phyloP scores from a whole-genome alignment of 352 stramenopile species.

The Phytopythium helicoides region DNA sequence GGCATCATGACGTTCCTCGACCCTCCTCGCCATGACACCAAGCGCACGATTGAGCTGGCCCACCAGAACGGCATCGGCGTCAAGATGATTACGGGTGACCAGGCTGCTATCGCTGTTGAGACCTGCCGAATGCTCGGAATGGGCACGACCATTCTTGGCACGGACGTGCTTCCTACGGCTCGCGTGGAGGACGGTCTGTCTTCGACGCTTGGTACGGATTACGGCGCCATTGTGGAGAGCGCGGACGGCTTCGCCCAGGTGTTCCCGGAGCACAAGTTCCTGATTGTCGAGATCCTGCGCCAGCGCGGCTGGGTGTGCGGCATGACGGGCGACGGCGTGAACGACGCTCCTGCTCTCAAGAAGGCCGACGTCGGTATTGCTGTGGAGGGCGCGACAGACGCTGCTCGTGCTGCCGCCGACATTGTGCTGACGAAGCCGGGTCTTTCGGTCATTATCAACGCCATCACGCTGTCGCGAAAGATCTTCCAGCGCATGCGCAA shows the following conservation, averaged over 20 bases:
- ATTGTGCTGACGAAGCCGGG: slow-evolving; percentile 94
- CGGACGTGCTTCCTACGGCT: slow-evolving; percentile 60
- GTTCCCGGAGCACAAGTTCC: slow-evolving; percentile 91
- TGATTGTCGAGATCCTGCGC: slow-evolving; percentile 87
- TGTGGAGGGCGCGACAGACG: slow-evolving; percentile 84
- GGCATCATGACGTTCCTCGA: slow-evolving; percentile 96
- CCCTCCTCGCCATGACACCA: slow-evolving; percentile 94
- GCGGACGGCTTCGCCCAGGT: slow-evolving; percentile 95
- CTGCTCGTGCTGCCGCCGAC: slow-evolving; percentile 88
- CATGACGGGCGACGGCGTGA: slow-evolving; percentile 78
- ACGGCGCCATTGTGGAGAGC: slow-evolving; percentile 87
- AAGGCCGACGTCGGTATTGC: slow-evolving; percentile 76
- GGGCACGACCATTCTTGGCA: slow-evolving; percentile 83
- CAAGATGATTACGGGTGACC: slow-evolving; percentile 97
- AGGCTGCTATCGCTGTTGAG: slow-evolving; percentile 92
- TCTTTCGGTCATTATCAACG: slow-evolving; percentile 90
- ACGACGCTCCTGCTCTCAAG: slow-evolving; percentile 68
- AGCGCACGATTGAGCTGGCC: slow-evolving; percentile 90
- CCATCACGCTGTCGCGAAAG: slow-evolving; percentile 87
- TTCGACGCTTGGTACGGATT: slow-evolving; percentile 42
- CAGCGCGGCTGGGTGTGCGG: slow-evolving; percentile 72
- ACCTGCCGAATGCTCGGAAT: slow-evolving; percentile 92
- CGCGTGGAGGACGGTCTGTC: slow-evolving; percentile 68
- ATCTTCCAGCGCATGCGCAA: slow-evolving; percentile 95
- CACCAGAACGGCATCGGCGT: slow-evolving; percentile 92